Evolutionary conservation across 1,139 yeast species (phyloP).

Genomic region (Trichomonascaceae sp.): DNA sequence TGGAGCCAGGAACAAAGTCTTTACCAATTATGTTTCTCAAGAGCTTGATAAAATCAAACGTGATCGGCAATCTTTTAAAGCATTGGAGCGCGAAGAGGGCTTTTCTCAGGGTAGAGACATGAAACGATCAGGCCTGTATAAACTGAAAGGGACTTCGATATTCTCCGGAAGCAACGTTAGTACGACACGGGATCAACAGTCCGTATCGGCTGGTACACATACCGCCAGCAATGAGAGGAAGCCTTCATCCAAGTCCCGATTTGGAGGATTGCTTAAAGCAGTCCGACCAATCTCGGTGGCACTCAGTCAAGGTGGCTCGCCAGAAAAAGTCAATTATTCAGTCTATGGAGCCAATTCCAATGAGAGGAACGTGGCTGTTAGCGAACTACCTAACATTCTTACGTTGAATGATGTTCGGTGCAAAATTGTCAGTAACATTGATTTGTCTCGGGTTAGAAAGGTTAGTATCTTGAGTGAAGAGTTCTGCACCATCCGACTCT

Average conservation of each 20-base stretch:
- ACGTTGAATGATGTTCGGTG: constrained; percentile 39
- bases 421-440: constrained; percentile 54
- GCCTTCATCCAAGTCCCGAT: constrained; percentile 19
- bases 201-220: background rate
- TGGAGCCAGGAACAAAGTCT: constrained; percentile 37
- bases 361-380: constrained; percentile 48
- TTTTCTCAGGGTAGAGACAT: constrained; percentile 37
- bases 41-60: constrained; percentile 49
- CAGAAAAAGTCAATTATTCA: constrained; percentile 14
- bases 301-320: constrained; percentile 24
- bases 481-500: constrained; percentile 59
- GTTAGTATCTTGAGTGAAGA: constrained; percentile 17
- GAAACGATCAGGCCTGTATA: constrained; percentile 22
- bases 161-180: constrained; percentile 4
- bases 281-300: constrained; percentile 40
- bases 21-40: constrained; percentile 39
- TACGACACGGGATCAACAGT: background rate
- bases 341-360: constrained; percentile 29
- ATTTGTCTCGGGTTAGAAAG: constrained; percentile 42
- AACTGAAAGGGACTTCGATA: constrained; percentile 9
- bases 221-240: constrained; percentile 5
- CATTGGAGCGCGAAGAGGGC: constrained; percentile 32
- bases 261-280: constrained; percentile 35
- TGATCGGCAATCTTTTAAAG: constrained; percentile 38
- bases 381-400: constrained; percentile 55